Conservation (phyloP, 108 stramenopile species). For the Seminavis robusta region DNA sequence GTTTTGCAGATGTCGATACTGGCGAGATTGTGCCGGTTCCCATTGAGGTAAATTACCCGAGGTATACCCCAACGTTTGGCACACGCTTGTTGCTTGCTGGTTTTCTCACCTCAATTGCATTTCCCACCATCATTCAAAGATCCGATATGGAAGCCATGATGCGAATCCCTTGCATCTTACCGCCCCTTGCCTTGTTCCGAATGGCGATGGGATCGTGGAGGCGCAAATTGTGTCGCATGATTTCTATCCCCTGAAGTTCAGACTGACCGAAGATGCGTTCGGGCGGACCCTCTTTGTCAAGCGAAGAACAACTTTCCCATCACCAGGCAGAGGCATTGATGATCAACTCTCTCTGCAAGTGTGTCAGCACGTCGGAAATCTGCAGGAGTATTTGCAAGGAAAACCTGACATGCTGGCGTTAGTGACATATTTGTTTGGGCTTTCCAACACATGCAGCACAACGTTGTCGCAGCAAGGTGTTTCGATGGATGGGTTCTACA, state of each 20-base stretch:
- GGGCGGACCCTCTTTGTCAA: constrained; percentile 69
- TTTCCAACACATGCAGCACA: constrained; percentile 2
- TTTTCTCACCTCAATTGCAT: constrained; percentile 13
- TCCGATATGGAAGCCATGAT: constrained; percentile 16
- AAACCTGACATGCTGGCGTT: constrained; percentile 53
- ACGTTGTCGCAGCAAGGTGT: too few species aligned
- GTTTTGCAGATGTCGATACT: constrained; percentile 90
- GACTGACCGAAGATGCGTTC: constrained; percentile 13
- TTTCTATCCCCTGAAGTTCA: constrained; percentile 27
- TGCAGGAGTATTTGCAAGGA: constrained; percentile 41
- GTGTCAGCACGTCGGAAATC: background rate
- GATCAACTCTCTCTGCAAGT: constrained; percentile 33
- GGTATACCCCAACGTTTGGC: constrained; percentile 14
- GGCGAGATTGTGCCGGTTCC: constrained; percentile 71
- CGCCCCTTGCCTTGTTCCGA: constrained; percentile 39
- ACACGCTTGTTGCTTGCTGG: constrained; percentile 20
- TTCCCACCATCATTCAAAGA: constrained; percentile 10
- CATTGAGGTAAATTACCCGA: constrained; percentile 47
- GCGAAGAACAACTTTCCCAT: constrained; percentile 64
- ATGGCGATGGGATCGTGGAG: constrained; percentile 18
- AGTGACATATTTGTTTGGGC: constrained; percentile 11
- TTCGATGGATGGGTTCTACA: constrained; percentile 46
- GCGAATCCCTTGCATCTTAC: constrained; percentile 19
- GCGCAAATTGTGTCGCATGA: constrained; percentile 55
- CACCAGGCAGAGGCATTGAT: constrained; percentile 63